A percentile compares a stretch with the other conserved stretches of the same genome.
Evolutionary conservation across 345 rosid species (phyloP).

Genomic region (Eucalyptus grandis): DNA sequence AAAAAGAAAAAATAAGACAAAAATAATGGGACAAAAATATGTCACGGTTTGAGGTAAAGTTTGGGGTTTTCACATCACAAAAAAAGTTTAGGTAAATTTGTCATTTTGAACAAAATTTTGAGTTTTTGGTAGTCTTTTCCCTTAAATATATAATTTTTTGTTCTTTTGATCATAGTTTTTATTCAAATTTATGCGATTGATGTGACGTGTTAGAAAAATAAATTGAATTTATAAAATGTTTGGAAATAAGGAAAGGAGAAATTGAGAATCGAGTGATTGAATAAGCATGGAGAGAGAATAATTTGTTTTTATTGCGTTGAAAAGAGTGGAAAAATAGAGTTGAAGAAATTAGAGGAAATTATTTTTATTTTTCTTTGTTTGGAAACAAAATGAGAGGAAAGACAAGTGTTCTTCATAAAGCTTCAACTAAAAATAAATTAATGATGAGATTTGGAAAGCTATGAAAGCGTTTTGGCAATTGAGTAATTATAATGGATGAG

Average conservation of each 20-base stretch:
- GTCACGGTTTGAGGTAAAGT: too few relatives aligned
- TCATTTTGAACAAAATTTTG: fast-evolving
- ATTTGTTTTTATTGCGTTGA: neutral
- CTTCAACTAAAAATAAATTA: neutral
- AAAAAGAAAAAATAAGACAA: too few relatives aligned
- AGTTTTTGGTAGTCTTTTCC: too few relatives aligned
- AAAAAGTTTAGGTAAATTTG: too few relatives aligned
- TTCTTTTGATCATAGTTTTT: neutral
- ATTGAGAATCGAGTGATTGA: neutral
- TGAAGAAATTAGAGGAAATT: neutral
- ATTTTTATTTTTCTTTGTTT: neutral
- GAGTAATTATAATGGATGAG: neutral
- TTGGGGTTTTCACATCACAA: too few relatives aligned
- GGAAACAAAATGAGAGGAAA: neutral
- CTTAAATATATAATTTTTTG: neutral
- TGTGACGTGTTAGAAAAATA: too few relatives aligned
- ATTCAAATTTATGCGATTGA: neutral
- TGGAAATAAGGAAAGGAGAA: neutral
- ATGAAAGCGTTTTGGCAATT: neutral
- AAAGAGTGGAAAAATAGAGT: neutral
- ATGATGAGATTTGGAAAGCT: neutral
- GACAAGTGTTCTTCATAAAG: neutral
- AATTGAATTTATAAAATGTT: neutral
- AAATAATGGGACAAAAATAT: too few relatives aligned
- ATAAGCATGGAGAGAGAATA: neutral